A percentile compares a stretch with the other conserved stretches of the same genome.
Conservation (phyloP, 2,329 filamentous ascomycete species). For the Tolypocladium inflatum region DNA sequence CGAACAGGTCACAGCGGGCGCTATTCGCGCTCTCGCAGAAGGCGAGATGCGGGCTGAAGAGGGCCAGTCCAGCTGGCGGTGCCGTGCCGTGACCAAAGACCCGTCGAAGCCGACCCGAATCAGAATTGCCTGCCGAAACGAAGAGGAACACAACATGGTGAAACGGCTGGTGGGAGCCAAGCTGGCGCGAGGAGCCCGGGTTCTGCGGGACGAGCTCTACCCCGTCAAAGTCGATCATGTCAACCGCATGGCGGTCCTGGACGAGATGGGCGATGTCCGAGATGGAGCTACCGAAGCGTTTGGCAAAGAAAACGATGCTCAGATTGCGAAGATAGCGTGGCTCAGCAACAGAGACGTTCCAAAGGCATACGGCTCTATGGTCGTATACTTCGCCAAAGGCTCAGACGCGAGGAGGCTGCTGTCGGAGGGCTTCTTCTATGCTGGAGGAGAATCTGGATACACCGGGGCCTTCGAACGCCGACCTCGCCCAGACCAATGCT, state of each 20-base stretch:
- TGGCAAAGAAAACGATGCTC: constrained; percentile 13
- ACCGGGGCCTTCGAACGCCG: constrained; percentile 11
- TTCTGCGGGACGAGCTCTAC: too few species aligned
- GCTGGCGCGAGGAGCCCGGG: too few species aligned
- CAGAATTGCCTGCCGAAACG: constrained; percentile 10
- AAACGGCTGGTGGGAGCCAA: constrained; percentile 9
- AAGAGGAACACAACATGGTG: constrained; percentile 9
- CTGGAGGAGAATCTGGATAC: constrained; percentile 10
- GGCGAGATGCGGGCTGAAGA: too few species aligned
- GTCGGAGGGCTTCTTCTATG: constrained; percentile 11
- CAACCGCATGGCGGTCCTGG: constrained; percentile 9
- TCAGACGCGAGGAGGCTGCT: constrained; percentile 9
- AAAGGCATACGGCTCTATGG: constrained; percentile 17
- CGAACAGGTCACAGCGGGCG: too few species aligned
- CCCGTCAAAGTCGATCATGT: constrained; percentile 14
- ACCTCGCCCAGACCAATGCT: constrained; percentile 15
- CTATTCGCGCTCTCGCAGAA: too few species aligned
- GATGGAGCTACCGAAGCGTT: constrained; percentile 8
- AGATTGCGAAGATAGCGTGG: constrained; percentile 13
- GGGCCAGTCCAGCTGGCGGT: constrained; percentile 2
- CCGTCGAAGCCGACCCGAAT: constrained; percentile 1
- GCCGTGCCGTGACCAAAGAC: constrained; percentile 3
- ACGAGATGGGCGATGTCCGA: constrained; percentile 8
- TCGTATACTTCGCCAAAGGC: constrained; percentile 10
- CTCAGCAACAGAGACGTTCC: constrained; percentile 11